Evolutionary conservation across 148 eudicot genomes (phyloP), one percentile per base, ranked within the genome.

Genomic region (Silene latifolia): DNA sequence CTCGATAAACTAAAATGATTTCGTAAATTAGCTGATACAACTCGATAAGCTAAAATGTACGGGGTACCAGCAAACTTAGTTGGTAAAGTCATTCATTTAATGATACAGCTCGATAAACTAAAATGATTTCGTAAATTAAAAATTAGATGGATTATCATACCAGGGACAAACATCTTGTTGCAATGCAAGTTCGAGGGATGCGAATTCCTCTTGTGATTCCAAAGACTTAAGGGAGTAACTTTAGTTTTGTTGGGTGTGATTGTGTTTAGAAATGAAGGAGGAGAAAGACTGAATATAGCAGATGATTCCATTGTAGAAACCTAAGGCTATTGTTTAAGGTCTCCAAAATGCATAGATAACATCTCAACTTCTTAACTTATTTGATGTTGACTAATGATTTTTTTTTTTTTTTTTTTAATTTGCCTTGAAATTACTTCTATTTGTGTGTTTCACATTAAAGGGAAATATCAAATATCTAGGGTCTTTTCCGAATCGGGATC

Each of bases 151-250:
- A 59, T 10, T n/a, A 29, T 8, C 4, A 58, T 79, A 93, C 98
- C 98, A 12, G 97, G 96, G 54, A 94, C 98, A 83, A 77, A 90
- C 98, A 94, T 94, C 89, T 94, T 94, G 79, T 82, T 81, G 73
- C 98, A 94, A 51, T 74, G 83, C 63, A 87, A 17, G 62, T 46
- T 87, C 67, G 87, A 72, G n/a, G 76, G 63, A 56, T 65, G 71
- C 47, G 78, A 76, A 60, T 71, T 76, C 72, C 78, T 86, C 46
- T 70, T 88, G 39, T 63, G 79, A 70, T 79, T 82, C 85, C 88
- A 83, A 72, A 79, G 88, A 35, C 42, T 80, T 23, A 80, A 59
- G 67, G 81, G 82, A 29, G 58, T 48, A 79, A 74, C 54, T 76
- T 74, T 76, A 70, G 27, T 76, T 56, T 12, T 80, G 51, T 67